A percentile compares a stretch with the other conserved stretches of the same genome.
Conservation (phyloP, 768 basidiomycete genomes). For the Pisolithus tinctorius region DNA sequence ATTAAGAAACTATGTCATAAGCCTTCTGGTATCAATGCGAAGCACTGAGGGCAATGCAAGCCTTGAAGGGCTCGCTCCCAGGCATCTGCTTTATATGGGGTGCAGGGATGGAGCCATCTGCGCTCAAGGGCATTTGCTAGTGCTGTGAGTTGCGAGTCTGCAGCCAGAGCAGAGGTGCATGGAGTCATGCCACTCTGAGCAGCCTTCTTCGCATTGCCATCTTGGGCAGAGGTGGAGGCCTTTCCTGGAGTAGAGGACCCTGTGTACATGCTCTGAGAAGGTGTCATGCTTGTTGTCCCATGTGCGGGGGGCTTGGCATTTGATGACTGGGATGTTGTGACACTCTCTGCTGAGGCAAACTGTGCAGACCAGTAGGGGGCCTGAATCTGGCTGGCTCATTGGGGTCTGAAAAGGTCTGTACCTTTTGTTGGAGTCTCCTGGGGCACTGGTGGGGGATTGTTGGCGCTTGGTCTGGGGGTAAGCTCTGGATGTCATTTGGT, state of each 20-base stretch:
- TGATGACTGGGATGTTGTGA: neutral
- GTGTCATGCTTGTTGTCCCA: neutral
- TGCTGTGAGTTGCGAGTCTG: slow-evolving; percentile 29
- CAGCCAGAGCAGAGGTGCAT: slow-evolving; percentile 40
- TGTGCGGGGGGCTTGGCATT: neutral
- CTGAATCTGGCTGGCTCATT: no score
- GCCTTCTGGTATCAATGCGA: neutral
- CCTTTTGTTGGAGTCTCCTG: no score
- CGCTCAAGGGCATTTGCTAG: slow-evolving; percentile 32
- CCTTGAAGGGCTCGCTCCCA: slow-evolving; percentile 21
- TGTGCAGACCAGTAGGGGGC: neutral
- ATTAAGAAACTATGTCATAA: neutral
- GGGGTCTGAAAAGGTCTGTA: no score
- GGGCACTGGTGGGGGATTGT: no score
- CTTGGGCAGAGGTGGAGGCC: slow-evolving; percentile 23
- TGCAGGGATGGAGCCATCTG: slow-evolving; percentile 21
- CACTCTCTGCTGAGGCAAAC: neutral
- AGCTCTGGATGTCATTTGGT: no score
- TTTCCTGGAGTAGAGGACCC: neutral
- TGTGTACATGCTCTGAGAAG: neutral
- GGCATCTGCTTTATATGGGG: slow-evolving; percentile 23
- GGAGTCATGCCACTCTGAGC: slow-evolving; percentile 18
- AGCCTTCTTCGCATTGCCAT: slow-evolving; percentile 27
- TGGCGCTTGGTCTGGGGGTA: no score
- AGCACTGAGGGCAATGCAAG: neutral